A percentile compares a stretch with the other conserved stretches of the same genome.
These are phyloP conservation scores for Phytophthora podocarpi DNA, from an alignment of 352 stramenopile species.

Conservation along the genomic window DNA sequence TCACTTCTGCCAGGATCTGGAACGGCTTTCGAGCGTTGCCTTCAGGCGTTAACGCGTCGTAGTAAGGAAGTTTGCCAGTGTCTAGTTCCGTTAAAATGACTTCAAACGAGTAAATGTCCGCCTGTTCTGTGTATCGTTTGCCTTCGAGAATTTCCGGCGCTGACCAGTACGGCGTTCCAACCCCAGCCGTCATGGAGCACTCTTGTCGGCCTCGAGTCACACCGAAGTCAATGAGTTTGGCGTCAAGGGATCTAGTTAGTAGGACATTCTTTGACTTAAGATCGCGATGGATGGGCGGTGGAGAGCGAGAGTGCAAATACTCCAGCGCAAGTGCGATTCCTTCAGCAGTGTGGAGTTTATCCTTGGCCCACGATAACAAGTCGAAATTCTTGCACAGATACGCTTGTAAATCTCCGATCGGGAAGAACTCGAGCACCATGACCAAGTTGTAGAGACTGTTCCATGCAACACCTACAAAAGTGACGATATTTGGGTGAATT, in stretches of 20 bases:
- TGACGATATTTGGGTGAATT: slow-evolving; percentile 38
- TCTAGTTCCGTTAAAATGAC: slow-evolving; percentile 42
- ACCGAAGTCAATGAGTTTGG: slow-evolving; percentile 60
- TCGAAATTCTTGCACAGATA: slow-evolving; percentile 26
- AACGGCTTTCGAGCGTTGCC: slow-evolving; percentile 37
- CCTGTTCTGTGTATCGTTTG: slow-evolving; percentile 18
- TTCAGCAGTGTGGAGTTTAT: slow-evolving; percentile 38
- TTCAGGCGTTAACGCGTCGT: slow-evolving; percentile 17
- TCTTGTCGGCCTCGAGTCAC: slow-evolving; percentile 25
- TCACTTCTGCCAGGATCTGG: slow-evolving; percentile 39
- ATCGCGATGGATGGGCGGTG: slow-evolving; percentile 34
- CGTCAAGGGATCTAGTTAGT: slow-evolving; percentile 59
- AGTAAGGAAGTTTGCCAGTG: slow-evolving; percentile 28
- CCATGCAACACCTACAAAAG: slow-evolving; percentile 44
- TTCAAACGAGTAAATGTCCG: slow-evolving; percentile 45
- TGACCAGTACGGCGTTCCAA: slow-evolving; percentile 32
- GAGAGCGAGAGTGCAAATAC: slow-evolving; percentile 29
- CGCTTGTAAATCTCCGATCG: slow-evolving; percentile 39
- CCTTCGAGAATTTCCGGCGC: slow-evolving; percentile 36
- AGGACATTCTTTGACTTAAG: slow-evolving; percentile 55
- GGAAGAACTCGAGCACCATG: slow-evolving; percentile 46
- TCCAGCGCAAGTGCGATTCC: slow-evolving; percentile 37
- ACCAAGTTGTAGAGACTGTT: slow-evolving; percentile 45
- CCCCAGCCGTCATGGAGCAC: slow-evolving; percentile 22
- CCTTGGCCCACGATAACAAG: slow-evolving; percentile 19